Percentiles rank a stretch among this genome's conserved stretches.
Conservation (phyloP, 441 rosid genomes). For the Erodium chrysanthum region DNA sequence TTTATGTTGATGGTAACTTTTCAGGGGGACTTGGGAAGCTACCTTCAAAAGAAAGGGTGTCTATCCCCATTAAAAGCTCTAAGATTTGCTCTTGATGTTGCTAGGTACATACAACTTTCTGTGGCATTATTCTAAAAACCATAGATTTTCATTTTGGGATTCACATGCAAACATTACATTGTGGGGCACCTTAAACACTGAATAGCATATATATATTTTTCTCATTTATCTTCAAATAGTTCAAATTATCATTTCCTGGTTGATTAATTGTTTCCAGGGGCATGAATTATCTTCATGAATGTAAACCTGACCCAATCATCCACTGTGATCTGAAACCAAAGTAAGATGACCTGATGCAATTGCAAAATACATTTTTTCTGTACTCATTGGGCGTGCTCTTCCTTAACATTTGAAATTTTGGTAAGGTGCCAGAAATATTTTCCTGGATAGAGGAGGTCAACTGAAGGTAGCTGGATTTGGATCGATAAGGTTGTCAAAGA, state of each 20-base stretch:
- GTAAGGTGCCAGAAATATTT: conserved; percentile 99
- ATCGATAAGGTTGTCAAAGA: conserved; percentile 46
- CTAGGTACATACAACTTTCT: conserved; percentile 43
- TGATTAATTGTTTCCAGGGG: conserved; percentile 57
- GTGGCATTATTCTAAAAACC: not conserved
- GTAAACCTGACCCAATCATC: conserved; percentile 90
- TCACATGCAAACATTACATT: not conserved
- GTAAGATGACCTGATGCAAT: conserved; percentile 50
- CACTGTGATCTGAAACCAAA: conserved; percentile 86
- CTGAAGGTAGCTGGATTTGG: conserved; percentile 88
- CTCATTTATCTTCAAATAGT: not conserved
- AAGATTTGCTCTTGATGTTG: conserved; percentile 78
- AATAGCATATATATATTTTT: not conserved
- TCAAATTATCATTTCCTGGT: conserved; percentile 16
- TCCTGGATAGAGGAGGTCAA: conserved; percentile 85
- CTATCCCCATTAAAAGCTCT: conserved; percentile 66
- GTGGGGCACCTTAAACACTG: not conserved
- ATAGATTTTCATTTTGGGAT: not conserved
- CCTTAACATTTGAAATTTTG: conserved; percentile 65
- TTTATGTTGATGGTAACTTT: conserved; percentile 22
- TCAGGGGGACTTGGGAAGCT: conserved; percentile 80
- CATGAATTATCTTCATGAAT: conserved; percentile 91
- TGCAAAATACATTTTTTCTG: too few relatives aligned
- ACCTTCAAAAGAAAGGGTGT: conserved; percentile 88
- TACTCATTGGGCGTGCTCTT: conserved; percentile 28